Evolutionary conservation across 139 green algal genomes (phyloP), one percentile per base, ranked within the genome.

Genomic region (Tetraselmis chui): DNA sequence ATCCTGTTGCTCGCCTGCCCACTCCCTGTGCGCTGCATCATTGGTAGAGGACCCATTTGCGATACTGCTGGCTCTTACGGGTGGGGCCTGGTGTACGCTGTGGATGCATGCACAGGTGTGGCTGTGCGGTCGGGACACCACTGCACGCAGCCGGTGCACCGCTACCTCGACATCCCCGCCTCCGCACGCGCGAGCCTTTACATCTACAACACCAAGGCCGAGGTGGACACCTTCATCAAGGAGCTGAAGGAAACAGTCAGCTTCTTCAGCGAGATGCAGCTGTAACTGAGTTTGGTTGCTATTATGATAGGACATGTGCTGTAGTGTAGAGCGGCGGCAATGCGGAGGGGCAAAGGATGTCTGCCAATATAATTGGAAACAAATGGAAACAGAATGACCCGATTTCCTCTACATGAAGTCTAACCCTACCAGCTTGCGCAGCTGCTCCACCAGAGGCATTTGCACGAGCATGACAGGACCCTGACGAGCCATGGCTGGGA

Each of bases 81-180:
- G n/a, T n/a, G n/a, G n/a, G n/a, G n/a, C n/a, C n/a, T n/a, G n/a
- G n/a, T n/a, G n/a, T n/a, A n/a, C n/a, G n/a, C n/a, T n/a, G n/a
- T n/a, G n/a, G n/a, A n/a, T n/a, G n/a, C n/a, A n/a, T n/a, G 45
- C 75, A 78, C 89, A 59, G 95, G 95, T 23, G 90, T 99, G 2
- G 97, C 96, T 24, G 93, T 99, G 79, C 85, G 97, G 28, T 95
- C 89, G 1, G 97, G 97, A 1, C 97, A 99, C 89, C 96, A 99
- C 85, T 99, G 97, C 94, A 97, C 96, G 31, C 97, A 99, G 87
- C 96, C 96, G 23, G 86, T 98, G 83, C 96, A 99, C 86, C 83
- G 84, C 45, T 81, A 95, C 58, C 88, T 99, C 31, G 94, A 93
- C 77, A 91, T 98, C 77, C 81, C 80, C 59, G 91, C 93, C 28